These are phyloP conservation scores for Marasmius fiardii DNA, from an alignment of 1,284 basidiomycete genomes.

Conservation along the genomic window DNA sequence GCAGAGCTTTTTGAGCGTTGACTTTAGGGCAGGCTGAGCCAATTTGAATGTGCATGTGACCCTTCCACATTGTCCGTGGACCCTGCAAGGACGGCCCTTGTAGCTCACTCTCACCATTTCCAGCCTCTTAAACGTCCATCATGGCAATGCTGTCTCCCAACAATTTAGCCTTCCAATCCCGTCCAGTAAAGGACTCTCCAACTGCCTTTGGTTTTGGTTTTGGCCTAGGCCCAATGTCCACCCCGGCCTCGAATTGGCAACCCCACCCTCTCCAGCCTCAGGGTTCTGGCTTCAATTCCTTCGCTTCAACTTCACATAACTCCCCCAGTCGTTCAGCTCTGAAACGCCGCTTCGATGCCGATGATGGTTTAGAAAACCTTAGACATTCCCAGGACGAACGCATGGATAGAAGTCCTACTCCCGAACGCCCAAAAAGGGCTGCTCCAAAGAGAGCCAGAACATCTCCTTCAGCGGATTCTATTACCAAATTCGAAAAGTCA, in stretches of 20 bases:
- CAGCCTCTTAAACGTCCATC: slow-evolving; percentile 29
- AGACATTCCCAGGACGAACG: slow-evolving; percentile 49
- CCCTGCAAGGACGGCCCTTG: not conserved
- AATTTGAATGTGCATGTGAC: too few relatives aligned
- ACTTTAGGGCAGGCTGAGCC: slow-evolving; percentile 44
- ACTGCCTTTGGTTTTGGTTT: slow-evolving; percentile 73
- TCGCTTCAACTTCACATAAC: slow-evolving; percentile 39
- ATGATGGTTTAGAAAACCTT: slow-evolving; percentile 42
- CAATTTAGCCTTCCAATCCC: slow-evolving; percentile 60
- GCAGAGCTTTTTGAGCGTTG: slow-evolving; percentile 24
- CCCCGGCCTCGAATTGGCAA: slow-evolving; percentile 30
- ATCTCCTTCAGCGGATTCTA: slow-evolving; percentile 31
- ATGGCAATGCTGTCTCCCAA: slow-evolving; percentile 70
- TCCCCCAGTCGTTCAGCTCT: slow-evolving; percentile 34
- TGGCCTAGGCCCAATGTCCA: slow-evolving; percentile 45
- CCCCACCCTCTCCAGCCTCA: slow-evolving; percentile 31
- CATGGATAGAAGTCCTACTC: slow-evolving; percentile 81
- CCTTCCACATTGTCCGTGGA: too few relatives aligned
- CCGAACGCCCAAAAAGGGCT: slow-evolving; percentile 65
- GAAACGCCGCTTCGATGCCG: slow-evolving; percentile 63
- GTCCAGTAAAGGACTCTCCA: slow-evolving; percentile 57
- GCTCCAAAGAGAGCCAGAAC: slow-evolving; percentile 65
- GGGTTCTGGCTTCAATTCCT: slow-evolving; percentile 48
- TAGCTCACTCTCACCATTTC: slow-evolving; percentile 5
- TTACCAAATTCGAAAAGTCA: slow-evolving; percentile 31